Conservation (phyloP, 2,329 filamentous ascomycete genomes). For the Colletotrichum tofieldiae region DNA sequence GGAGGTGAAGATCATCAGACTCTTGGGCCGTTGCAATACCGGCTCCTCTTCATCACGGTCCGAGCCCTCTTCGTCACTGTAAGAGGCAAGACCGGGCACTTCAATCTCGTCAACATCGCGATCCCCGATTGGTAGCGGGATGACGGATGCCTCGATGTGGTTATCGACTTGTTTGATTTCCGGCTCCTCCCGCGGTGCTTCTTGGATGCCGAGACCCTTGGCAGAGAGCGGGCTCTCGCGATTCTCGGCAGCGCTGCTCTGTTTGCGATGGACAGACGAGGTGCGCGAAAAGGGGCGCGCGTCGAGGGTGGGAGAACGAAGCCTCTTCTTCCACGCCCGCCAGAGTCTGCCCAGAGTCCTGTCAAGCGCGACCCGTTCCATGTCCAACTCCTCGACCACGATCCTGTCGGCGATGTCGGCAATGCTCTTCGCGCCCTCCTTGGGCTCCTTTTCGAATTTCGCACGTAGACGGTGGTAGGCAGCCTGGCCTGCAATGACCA, state of each 20-base stretch:
- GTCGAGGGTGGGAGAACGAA: constrained; percentile 71
- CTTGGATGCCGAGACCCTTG: constrained; percentile 44
- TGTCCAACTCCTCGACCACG: constrained; percentile 90
- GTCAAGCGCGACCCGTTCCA: constrained; percentile 94
- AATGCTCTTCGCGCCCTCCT: constrained; percentile 63
- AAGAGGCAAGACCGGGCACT: constrained; percentile 76
- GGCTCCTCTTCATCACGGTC: constrained; percentile 55
- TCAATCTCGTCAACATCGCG: constrained; percentile 87
- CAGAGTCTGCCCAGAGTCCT: constrained; percentile 90
- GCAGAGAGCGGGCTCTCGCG: constrained; percentile 56
- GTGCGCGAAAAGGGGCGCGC: constrained; percentile 66
- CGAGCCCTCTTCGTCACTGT: constrained; percentile 75
- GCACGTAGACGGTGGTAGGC: constrained; percentile 78
- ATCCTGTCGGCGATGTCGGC: constrained; percentile 74
- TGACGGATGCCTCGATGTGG: constrained; percentile 66
- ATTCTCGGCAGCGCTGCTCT: constrained; percentile 57
- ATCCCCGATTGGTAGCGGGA: constrained; percentile 78
- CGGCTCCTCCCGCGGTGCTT: constrained; percentile 35
- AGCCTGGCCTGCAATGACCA: constrained; percentile 89
- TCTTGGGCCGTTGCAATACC: constrained; percentile 61
- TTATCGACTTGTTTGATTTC: constrained; percentile 52
- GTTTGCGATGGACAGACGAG: constrained; percentile 57
- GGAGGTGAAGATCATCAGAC: constrained; percentile 57
- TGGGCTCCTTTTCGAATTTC: constrained; percentile 73
- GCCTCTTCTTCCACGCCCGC: constrained; percentile 94